A percentile compares a stretch with the other conserved stretches of the same genome.
These are phyloP conservation scores for Pezicula neosporulosa DNA, from an alignment of 2,329 filamentous ascomycete genomes.

Conservation along the genomic window DNA sequence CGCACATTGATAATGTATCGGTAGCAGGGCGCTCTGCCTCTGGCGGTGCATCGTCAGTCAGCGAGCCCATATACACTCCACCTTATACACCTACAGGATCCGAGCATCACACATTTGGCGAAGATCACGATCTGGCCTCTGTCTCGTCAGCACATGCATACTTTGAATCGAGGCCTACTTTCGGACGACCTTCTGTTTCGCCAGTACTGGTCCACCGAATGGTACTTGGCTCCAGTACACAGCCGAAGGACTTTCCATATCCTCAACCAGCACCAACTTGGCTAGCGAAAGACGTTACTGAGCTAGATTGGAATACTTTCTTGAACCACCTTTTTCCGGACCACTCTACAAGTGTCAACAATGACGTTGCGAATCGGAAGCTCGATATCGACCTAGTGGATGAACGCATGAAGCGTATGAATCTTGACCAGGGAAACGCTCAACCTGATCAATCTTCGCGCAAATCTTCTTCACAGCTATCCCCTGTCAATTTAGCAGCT, in stretches of 20 bases:
- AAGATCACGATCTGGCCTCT: conserved; percentile 10
- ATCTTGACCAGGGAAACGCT: conserved; percentile 26
- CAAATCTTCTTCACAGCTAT: not conserved
- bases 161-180: conserved; percentile 22
- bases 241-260: conserved; percentile 19
- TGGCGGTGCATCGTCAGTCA: conserved; percentile 14
- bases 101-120: conserved; percentile 11
- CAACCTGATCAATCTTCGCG: conserved; percentile 35
- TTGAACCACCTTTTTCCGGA: conserved; percentile 52
- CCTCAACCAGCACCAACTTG: conserved; percentile 7
- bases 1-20: conserved; percentile 33
- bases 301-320: conserved; percentile 58
- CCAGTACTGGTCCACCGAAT: conserved; percentile 11
- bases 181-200: conserved; percentile 29
- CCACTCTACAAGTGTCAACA: conserved; percentile 40
- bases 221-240: conserved; percentile 7
- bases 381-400: conserved; percentile 37
- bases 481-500: conserved; percentile 30
- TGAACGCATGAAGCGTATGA: conserved; percentile 22
- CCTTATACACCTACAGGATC: conserved; percentile 17
- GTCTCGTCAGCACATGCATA: conserved; percentile 19
- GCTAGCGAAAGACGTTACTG: conserved; percentile 39
- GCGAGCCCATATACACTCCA: conserved; percentile 23
- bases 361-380: conserved; percentile 46
- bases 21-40: conserved; percentile 13